Conservation (phyloP, 257 asterid species). For the Mitragyna speciosa region DNA sequence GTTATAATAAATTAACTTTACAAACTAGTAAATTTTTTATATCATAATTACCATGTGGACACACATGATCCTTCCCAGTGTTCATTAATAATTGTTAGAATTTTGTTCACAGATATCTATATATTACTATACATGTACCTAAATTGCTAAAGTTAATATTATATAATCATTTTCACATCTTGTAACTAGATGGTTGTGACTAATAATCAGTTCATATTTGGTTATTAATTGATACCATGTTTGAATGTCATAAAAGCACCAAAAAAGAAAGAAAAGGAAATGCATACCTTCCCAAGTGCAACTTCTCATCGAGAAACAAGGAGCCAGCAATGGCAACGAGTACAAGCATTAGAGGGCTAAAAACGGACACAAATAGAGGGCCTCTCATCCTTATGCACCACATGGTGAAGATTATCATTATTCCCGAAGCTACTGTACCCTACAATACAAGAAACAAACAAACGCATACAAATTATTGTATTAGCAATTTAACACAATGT, state of each 20-base stretch:
- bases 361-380: slow-evolving; percentile 64
- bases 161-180: too few species aligned
- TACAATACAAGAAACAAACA: slow-evolving; percentile 24
- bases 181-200: too few species aligned
- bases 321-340: slow-evolving; percentile 63
- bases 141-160: too few species aligned
- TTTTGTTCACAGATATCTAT: not conserved
- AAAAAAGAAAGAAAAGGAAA: not conserved
- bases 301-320: slow-evolving; percentile 49
- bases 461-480: not conserved
- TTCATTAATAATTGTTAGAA: not conserved
- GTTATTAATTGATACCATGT: too few species aligned
- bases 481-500: not conserved
- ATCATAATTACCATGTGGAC: too few species aligned
- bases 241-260: not conserved
- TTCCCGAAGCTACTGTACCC: slow-evolving; percentile 61
- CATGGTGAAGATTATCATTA: slow-evolving; percentile 46
- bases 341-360: slow-evolving; percentile 62
- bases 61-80: too few species aligned
- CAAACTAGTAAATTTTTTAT: too few species aligned
- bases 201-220: too few species aligned
- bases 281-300: slow-evolving; percentile 63
- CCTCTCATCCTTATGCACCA: slow-evolving; percentile 63
- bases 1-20: too few species aligned
- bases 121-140: not conserved